Percentiles rank a stretch among this genome's conserved stretches.
Conservation (phyloP, 1,284 basidiomycete genomes). For the Cerrena zonata region DNA sequence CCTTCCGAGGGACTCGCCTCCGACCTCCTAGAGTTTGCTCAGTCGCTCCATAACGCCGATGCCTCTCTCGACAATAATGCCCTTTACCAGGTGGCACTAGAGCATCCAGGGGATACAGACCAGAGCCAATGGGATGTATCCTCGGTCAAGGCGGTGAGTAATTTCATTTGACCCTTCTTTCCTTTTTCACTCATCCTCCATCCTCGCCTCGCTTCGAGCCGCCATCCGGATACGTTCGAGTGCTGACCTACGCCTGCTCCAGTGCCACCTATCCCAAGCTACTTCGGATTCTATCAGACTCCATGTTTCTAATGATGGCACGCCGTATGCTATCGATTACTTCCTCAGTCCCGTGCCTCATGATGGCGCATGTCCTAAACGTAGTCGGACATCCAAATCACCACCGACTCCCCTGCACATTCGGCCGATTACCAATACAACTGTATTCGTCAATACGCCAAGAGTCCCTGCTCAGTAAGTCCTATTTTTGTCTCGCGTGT, state of each 20-base stretch:
- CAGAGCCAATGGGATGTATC: conserved; percentile 57
- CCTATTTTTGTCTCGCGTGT: conserved; percentile 5
- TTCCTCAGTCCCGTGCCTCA: conserved; percentile 60
- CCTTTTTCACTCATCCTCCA: conserved; percentile 9
- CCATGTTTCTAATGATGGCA: conserved; percentile 42
- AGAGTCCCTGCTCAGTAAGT: conserved; percentile 54
- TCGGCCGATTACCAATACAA: conserved; percentile 44
- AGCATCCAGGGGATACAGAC: conserved; percentile 42
- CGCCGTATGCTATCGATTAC: conserved; percentile 63
- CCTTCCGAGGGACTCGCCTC: conserved; percentile 35
- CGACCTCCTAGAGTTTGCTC: conserved; percentile 12
- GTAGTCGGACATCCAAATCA: conserved; percentile 16
- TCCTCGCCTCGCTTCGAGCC: conserved; percentile 5
- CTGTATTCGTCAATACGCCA: conserved; percentile 43
- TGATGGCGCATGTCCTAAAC: conserved; percentile 55
- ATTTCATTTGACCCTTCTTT: conserved; percentile 8
- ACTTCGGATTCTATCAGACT: conserved; percentile 53
- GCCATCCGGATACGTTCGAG: conserved; percentile 11
- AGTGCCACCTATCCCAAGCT: conserved; percentile 58
- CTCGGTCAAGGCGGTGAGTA: conserved; percentile 66
- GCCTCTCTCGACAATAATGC: conserved; percentile 31
- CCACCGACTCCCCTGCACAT: conserved; percentile 25
- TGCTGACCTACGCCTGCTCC: conserved; percentile 10
- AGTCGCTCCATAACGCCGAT: conserved; percentile 32
- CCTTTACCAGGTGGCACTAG: conserved; percentile 72